A percentile compares a stretch with the other conserved stretches of the same genome.
phyloP scores from a whole-genome alignment of 441 rosid genomes.

The Croton setiger region DNA sequence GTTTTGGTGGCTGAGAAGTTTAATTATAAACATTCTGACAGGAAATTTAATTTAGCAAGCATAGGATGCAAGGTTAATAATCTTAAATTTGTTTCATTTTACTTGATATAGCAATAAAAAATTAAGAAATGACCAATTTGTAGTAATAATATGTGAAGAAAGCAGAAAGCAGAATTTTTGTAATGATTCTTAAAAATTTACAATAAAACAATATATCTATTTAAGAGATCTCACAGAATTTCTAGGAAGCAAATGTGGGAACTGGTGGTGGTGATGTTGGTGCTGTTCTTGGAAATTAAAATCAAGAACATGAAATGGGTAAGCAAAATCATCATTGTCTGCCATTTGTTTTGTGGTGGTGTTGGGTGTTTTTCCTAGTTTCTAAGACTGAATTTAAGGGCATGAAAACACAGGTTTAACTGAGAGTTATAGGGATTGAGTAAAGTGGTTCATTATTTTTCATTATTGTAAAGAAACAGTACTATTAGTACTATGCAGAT shows the following conservation, averaged over 20 bases:
- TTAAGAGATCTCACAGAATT: conserved; percentile 23
- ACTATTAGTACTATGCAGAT: conserved; percentile 35
- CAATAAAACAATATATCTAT: not conserved
- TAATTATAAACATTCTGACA: not conserved
- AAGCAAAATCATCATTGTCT: conserved; percentile 27
- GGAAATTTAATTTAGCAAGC: not conserved
- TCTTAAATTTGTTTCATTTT: conserved; percentile 6
- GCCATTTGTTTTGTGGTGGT: conserved; percentile 20
- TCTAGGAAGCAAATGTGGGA: conserved; percentile 24
- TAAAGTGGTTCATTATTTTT: conserved; percentile 32
- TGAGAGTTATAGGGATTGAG: conserved; percentile 42
- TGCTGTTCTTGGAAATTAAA: conserved; percentile 17
- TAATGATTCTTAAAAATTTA: no score
- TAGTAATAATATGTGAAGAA: no score
- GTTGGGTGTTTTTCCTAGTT: conserved; percentile 6
- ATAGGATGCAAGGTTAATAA: not conserved
- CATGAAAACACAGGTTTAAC: conserved; percentile 23
- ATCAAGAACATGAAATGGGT: conserved; percentile 25
- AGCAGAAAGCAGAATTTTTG: not conserved
- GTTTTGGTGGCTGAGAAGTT: conserved; percentile 1
- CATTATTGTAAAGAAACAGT: conserved; percentile 9
- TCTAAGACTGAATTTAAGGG: conserved; percentile 23
- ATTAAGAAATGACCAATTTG: not conserved
- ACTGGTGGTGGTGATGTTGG: conserved; percentile 22
- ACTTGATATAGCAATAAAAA: not conserved